phyloP scores from a whole-genome alignment of 179 eudicot species.

The Beta corolliflora region DNA sequence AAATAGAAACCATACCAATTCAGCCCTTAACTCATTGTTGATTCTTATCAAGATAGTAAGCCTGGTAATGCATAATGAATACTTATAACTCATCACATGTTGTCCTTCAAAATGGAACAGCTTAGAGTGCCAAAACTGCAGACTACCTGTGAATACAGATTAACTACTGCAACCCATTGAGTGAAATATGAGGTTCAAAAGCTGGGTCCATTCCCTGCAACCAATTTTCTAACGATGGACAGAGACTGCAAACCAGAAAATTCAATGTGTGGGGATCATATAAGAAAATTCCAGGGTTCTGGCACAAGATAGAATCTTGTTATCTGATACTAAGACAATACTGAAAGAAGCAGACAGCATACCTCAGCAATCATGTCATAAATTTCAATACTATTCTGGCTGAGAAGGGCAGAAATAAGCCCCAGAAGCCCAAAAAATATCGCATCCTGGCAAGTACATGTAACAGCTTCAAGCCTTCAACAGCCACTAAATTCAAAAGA shows the following conservation, averaged over 20 bases:
- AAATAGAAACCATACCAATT: no score
- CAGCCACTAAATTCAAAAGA: constrained; percentile 73
- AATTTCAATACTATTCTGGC: constrained; percentile 44
- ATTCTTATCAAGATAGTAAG: no score
- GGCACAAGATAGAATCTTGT: background rate
- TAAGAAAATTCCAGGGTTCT: background rate
- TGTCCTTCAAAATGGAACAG: background rate
- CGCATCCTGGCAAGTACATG: constrained; percentile 54
- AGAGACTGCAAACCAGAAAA: constrained; percentile 55
- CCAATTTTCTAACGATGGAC: constrained; percentile 50
- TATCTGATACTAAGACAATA: background rate
- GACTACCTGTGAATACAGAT: constrained; percentile 65
- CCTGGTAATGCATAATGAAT: no score
- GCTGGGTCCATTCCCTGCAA: constrained; percentile 52
- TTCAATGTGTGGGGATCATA: background rate
- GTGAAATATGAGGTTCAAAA: constrained; percentile 59
- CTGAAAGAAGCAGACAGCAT: background rate
- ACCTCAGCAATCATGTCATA: constrained; percentile 79
- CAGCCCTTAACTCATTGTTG: no score
- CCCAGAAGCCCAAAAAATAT: constrained; percentile 69
- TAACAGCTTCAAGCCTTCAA: constrained; percentile 75
- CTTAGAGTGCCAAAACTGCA: background rate
- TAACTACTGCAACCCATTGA: constrained; percentile 74
- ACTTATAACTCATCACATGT: no score
- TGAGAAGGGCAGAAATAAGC: constrained; percentile 48